Evolutionary conservation across 1,139 yeast species (phyloP), one percentile per base, ranked within the genome.

Genomic region (Saccharomyces hybrid): DNA sequence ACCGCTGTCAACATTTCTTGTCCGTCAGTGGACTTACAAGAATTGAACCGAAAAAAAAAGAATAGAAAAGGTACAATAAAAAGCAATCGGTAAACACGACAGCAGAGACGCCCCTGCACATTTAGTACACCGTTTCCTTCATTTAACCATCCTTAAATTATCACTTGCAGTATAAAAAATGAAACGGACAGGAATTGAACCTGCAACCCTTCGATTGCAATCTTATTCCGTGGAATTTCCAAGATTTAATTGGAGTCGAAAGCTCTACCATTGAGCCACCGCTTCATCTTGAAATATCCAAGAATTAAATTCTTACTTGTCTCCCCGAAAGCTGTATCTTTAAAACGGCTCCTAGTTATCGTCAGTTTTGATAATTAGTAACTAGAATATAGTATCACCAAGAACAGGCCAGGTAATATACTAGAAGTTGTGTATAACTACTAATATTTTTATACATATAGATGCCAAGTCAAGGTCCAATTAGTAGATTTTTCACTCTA

Each of bases 221-320:
- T 71, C 57, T 27, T 54, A 28, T 57, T 55, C 56, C 59, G 60
- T 55, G 52, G 68, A 66, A 66, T 58, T 58, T 65, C 73, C 72
- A 66, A 64, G 61, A 60, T 66, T 61, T 64, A 73, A 73, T 79
- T 84, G 89, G 89, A 85, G 84, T 84, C 90, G 84, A 83, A 83
- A 82, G 88, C 89, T 84, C 90, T 84, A 83, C 90, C 90, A 84
- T 84, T 84, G 90, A 84, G 90, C 89, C 88, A 84, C 88, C 85
- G 88, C 89, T 82, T 82, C 88, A 60, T 58, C 51, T 50, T 46
- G 51, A 28, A 50, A 47, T 44, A 27, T 3, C 23, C 31, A n/a
- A 5, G 19, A 32, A n/a, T 23, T 23, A 28, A 34, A 25, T 5
- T 32, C 8, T 5, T n/a, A n/a, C 3, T 32, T n/a, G 8, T n/a